These are phyloP conservation scores for Euphorbia peplus DNA, from an alignment of 345 rosid genomes.

Conservation along the genomic window DNA sequence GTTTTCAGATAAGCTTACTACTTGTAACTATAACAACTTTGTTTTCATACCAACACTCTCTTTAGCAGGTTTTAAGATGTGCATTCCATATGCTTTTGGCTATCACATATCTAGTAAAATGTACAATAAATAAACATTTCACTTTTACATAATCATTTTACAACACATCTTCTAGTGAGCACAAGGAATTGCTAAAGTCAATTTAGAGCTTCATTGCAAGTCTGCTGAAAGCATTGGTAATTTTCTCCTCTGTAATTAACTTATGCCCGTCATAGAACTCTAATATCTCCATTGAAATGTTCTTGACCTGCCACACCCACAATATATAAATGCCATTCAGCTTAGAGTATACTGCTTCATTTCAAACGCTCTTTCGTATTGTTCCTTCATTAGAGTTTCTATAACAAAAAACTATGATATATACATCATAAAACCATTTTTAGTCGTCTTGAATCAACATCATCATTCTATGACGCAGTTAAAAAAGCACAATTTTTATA, in stretches of 20 bases:
- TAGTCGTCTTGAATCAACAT: not conserved
- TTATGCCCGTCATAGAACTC: conserved; percentile 53
- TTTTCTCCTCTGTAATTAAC: conserved; percentile 40
- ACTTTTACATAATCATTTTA: no score
- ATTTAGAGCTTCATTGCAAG: conserved; percentile 52
- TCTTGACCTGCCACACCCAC: conserved; percentile 43
- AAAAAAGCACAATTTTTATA: not conserved
- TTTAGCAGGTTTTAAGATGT: no score
- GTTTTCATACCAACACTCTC: no score
- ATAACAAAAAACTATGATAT: not conserved
- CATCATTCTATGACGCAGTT: not conserved
- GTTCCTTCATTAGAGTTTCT: not conserved
- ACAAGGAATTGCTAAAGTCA: not conserved
- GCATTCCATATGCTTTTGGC: no score
- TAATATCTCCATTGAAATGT: conserved; percentile 56
- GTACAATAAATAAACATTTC: no score
- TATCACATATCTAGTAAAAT: no score
- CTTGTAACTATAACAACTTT: no score
- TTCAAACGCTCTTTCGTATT: not conserved
- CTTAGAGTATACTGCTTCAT: not conserved
- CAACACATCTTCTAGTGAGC: no score
- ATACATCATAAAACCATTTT: not conserved
- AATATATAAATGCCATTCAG: not conserved
- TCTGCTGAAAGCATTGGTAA: conserved; percentile 44
- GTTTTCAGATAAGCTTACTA: no score